Evolutionary conservation across 768 basidiomycete species (phyloP).

Genomic region (Suillus bovinus): DNA sequence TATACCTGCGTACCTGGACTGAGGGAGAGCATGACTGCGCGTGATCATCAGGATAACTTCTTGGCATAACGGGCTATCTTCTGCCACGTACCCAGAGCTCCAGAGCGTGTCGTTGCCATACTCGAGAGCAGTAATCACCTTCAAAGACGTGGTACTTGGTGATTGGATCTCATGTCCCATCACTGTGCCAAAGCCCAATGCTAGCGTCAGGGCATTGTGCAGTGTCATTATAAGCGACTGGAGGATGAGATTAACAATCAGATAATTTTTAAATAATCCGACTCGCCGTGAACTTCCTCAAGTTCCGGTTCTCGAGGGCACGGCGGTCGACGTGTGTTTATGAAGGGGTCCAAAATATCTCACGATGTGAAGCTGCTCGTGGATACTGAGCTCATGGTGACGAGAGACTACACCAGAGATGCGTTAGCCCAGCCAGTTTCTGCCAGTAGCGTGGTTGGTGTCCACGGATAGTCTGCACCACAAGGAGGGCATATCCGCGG

Average conservation of each 20-base stretch:
- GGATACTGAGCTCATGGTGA: slow-evolving; percentile 68
- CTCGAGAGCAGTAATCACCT: slow-evolving; percentile 68
- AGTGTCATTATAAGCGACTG: slow-evolving; percentile 73
- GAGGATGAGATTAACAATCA: slow-evolving; percentile 10
- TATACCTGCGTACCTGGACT: slow-evolving; percentile 76
- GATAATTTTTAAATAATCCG: background rate
- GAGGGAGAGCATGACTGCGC: slow-evolving; percentile 69
- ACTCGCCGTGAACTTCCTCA: slow-evolving; percentile 72
- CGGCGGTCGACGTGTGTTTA: slow-evolving; percentile 80
- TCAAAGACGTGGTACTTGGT: slow-evolving; percentile 77
- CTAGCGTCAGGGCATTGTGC: slow-evolving; percentile 60
- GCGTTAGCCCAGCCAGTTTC: background rate
- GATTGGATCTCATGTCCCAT: slow-evolving; percentile 78
- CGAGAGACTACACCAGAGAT: slow-evolving; percentile 57
- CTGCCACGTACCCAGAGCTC: slow-evolving; percentile 64
- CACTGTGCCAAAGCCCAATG: slow-evolving; percentile 79
- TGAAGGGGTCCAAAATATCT: slow-evolving; percentile 76
- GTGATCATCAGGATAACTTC: slow-evolving; percentile 11
- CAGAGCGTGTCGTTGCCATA: slow-evolving; percentile 80
- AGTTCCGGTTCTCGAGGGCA: slow-evolving; percentile 69
- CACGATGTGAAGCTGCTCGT: slow-evolving; percentile 71
- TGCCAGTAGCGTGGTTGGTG: background rate
- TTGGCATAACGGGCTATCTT: background rate
- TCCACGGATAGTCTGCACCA: background rate
- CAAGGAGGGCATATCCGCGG: background rate